Percentiles rank a stretch among this genome's conserved stretches.
phyloP scores from a whole-genome alignment of 2,329 filamentous ascomycete species.

The Drechmeria coniospora region DNA sequence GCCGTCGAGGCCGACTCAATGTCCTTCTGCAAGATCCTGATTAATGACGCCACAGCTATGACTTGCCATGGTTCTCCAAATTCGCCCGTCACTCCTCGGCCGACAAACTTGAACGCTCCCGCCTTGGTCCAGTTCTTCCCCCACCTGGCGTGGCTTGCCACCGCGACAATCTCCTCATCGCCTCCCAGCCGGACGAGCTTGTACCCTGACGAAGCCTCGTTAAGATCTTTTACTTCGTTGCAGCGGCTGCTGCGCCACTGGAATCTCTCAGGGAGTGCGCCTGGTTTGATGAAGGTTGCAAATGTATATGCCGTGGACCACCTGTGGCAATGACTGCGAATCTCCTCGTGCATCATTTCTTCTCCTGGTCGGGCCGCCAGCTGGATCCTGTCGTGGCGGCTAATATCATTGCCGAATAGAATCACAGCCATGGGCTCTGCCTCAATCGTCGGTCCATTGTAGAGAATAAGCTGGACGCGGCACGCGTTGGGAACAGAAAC shows the following conservation, averaged over 20 bases:
- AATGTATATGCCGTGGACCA: slow-evolving; percentile 9
- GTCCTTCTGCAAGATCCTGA: slow-evolving; percentile 5
- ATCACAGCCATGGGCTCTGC: slow-evolving; percentile 2
- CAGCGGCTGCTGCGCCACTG: slow-evolving; percentile 27
- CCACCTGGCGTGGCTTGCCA: slow-evolving; percentile 12
- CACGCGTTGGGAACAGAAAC: slow-evolving; percentile 3
- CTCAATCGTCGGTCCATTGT: slow-evolving; percentile 4
- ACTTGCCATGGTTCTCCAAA: slow-evolving; percentile 26
- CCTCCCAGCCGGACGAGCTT: slow-evolving; percentile 16
- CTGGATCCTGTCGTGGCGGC: slow-evolving; percentile 4
- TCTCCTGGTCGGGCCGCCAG: slow-evolving; percentile 5
- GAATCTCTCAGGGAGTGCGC: slow-evolving; percentile 18
- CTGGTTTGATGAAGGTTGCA: slow-evolving; percentile 14
- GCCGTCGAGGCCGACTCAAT: no score
- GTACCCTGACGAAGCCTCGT: slow-evolving; percentile 4
- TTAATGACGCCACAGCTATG: slow-evolving; percentile 23
- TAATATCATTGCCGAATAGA: slow-evolving; percentile 1
- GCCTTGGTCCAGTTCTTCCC: slow-evolving; percentile 11
- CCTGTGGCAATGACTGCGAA: slow-evolving; percentile 3
- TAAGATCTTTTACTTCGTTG: slow-evolving; percentile 17
- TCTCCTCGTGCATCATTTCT: slow-evolving; percentile 2
- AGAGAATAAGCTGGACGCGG: slow-evolving; percentile 6
- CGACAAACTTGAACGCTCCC: slow-evolving; percentile 23
- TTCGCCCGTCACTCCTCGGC: slow-evolving; percentile 20
- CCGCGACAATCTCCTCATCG: slow-evolving; percentile 26